Evolutionary conservation across 2,329 filamentous ascomycete genomes (phyloP).

Genomic region (Sporothrix luriei): DNA sequence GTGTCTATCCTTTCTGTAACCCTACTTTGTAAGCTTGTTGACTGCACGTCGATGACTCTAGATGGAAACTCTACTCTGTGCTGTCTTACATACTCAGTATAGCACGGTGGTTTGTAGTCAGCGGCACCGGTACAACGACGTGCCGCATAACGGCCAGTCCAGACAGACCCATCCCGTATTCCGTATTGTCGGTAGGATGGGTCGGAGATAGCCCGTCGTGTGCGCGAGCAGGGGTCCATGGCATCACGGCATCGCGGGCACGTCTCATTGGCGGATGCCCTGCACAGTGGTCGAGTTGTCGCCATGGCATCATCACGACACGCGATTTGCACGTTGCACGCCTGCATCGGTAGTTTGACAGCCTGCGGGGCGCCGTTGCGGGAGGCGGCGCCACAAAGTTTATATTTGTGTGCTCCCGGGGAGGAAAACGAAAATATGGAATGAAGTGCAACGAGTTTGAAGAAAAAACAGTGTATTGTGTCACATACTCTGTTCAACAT

Average conservation of each 20-base stretch:
- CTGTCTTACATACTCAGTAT: too few species aligned
- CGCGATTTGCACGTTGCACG: constrained; percentile 5
- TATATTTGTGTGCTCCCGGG: neutral
- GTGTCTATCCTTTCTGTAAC: too few species aligned
- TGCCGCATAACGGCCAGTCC: too few species aligned
- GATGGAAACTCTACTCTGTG: too few species aligned
- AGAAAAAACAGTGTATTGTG: neutral
- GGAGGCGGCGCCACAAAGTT: too few species aligned
- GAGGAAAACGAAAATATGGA: neutral
- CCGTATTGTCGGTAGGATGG: too few species aligned
- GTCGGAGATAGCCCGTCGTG: too few species aligned
- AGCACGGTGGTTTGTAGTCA: too few species aligned
- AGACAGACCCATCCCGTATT: too few species aligned
- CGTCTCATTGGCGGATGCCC: neutral
- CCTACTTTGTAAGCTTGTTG: too few species aligned
- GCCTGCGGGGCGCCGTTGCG: neutral
- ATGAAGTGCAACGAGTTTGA: neutral
- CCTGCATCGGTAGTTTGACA: neutral
- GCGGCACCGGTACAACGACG: too few species aligned
- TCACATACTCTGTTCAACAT: neutral
- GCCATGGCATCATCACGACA: constrained; percentile 7
- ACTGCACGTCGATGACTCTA: too few species aligned
- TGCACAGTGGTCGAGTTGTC: neutral
- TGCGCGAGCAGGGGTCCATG: neutral
- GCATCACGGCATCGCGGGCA: neutral